These are phyloP conservation scores for Prasinococcaceae sp. DNA, from an alignment of 139 green algal species.

Conservation along the genomic window DNA sequence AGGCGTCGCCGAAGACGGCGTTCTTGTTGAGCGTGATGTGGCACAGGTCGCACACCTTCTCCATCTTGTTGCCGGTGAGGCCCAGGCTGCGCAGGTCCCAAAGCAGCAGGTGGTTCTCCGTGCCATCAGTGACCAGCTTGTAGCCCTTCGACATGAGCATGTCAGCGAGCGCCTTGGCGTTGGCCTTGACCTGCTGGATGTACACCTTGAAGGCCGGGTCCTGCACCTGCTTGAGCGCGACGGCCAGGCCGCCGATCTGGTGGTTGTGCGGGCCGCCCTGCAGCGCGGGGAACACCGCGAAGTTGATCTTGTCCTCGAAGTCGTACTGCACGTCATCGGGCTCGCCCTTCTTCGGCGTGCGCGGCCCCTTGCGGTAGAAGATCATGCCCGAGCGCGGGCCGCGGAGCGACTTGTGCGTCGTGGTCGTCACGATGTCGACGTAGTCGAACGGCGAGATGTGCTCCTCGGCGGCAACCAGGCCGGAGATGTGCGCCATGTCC, in stretches of 20 bases:
- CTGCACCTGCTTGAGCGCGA: constrained; percentile 53
- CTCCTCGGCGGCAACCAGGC: constrained; percentile 50
- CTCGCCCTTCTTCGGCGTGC: constrained; percentile 32
- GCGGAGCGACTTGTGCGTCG: constrained; percentile 74
- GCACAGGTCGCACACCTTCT: constrained; percentile 61
- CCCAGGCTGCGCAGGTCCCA: constrained; percentile 69
- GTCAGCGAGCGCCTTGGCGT: constrained; percentile 44
- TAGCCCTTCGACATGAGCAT: constrained; percentile 49
- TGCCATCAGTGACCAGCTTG: constrained; percentile 64
- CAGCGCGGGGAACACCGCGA: constrained; percentile 69
- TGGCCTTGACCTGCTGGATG: constrained; percentile 46
- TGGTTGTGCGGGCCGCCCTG: constrained; percentile 81
- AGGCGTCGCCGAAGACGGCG: constrained; percentile 66
- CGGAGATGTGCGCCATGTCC: constrained; percentile 77
- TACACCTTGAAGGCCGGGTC: constrained; percentile 38
- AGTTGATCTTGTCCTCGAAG: constrained; percentile 71
- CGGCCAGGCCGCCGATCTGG: constrained; percentile 66
- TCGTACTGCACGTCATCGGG: constrained; percentile 41
- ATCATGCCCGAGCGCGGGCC: constrained; percentile 69
- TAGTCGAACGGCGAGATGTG: constrained; percentile 47
- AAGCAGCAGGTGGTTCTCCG: constrained; percentile 75
- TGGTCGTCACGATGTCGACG: constrained; percentile 76
- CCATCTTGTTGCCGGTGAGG: constrained; percentile 63
- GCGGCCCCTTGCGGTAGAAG: constrained; percentile 44
- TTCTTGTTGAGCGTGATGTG: constrained; percentile 92